Evolutionary conservation across 352 stramenopile genomes (phyloP), one percentile per base, ranked within the genome.

Genomic region (Phytopythium vexans): DNA sequence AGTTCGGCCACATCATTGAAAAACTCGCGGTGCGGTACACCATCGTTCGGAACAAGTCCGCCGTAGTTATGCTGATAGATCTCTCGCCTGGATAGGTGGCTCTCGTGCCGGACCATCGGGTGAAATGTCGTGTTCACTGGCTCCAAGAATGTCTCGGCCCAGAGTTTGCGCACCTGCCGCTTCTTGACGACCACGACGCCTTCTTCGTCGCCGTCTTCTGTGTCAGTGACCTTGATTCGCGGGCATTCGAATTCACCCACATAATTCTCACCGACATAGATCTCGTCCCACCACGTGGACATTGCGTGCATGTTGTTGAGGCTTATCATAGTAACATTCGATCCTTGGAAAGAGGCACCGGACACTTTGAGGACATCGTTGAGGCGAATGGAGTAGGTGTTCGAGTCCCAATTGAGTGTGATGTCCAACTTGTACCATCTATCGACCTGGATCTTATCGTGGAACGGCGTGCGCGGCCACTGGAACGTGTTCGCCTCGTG

Each of bases 371-470:
- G 62, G 14, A 97, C 73, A 48, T 98, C 94, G 55, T 99, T 93
- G 8, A 99, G 64, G 1, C 80, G 82, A 34, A 98, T 81, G 14
- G 77, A 75, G 61, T 98, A 98, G 11, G 62, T 80, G 34, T 70
- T 49, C 14, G 49, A 35, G 9, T 73, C 40, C 94, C 94, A 98
- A 57, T 98, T 62, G 16, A 98, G 62, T 5, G 84, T 69, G 36
- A 99, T 60, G 54, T 99, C 96, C 21, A 99, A 43, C 57, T 98
- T 98, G 63, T 98, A 98, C 95, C 95, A 98, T 14, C 76, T 74
- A 45, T 88, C 70, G 2, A 67, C 64, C 44, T 91, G 66, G 14
- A 88, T 56, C 53, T 78, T 84, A 0, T 60, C 44, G 34, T 87
- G 72, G 37, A 90, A 87, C 21, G 53, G 31, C 3, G 56, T 54